Percentiles rank a stretch among this genome's conserved stretches.
These are phyloP conservation scores for Castanospermum australe DNA, from an alignment of 306 rosid species.

Conservation along the genomic window DNA sequence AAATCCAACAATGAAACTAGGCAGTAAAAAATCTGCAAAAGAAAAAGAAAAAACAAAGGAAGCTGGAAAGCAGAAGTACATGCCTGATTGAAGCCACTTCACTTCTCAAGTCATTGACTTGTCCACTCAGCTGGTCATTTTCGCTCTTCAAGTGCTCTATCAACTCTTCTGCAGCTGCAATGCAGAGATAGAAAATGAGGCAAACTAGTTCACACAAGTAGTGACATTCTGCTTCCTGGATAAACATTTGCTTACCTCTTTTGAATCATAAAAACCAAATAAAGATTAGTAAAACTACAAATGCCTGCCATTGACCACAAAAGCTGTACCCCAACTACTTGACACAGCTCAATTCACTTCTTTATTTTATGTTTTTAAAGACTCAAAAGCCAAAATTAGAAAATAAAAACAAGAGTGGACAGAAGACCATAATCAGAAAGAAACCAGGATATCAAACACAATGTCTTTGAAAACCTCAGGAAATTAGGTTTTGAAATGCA, in stretches of 20 bases:
- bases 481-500: background rate
- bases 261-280: background rate
- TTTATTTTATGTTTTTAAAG: background rate
- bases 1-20: background rate
- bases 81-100: conserved; percentile 70
- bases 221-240: background rate
- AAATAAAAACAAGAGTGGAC: background rate
- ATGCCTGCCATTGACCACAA: background rate
- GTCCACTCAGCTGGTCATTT: conserved; percentile 54
- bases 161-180: conserved; percentile 77
- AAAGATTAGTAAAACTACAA: background rate
- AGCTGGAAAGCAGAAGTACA: conserved; percentile 24
- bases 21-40: background rate
- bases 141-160: conserved; percentile 65
- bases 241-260: background rate
- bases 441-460: background rate
- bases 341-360: background rate
- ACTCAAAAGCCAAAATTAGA: background rate
- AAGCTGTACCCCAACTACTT: background rate
- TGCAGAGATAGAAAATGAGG: background rate
- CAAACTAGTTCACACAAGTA: background rate
- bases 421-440: background rate
- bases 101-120: conserved; percentile 61
- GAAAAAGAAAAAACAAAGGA: background rate
- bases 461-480: background rate